phyloP scores from a whole-genome alignment of 2,329 filamentous ascomycete genomes.

The Fonsecaea monophora region DNA sequence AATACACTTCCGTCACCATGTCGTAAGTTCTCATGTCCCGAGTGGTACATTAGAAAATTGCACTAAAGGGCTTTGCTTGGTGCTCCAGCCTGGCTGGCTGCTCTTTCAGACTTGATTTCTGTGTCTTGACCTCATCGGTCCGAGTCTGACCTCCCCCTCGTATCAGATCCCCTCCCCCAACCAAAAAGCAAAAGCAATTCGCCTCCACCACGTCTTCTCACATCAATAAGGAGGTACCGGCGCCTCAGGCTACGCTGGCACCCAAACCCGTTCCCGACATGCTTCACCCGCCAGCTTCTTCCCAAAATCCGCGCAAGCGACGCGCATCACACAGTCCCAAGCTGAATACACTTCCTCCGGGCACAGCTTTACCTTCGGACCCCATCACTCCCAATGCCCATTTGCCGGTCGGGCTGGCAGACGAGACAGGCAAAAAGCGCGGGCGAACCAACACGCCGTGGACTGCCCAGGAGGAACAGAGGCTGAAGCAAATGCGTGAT shows the following conservation, averaged over 20 bases:
- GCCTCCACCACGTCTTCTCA: conserved; percentile 26
- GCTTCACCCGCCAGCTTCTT: conserved; percentile 30
- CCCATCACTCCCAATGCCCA: conserved; percentile 25
- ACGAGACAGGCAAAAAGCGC: conserved; percentile 73
- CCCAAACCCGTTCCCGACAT: conserved; percentile 31
- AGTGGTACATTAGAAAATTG: conserved; percentile 31
- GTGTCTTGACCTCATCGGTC: not conserved
- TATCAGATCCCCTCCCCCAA: conserved; percentile 30
- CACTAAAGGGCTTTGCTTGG: conserved; percentile 12
- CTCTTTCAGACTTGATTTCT: conserved; percentile 1
- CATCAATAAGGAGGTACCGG: conserved; percentile 27
- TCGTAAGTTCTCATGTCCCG: conserved; percentile 35
- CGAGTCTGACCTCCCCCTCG: conserved; percentile 18
- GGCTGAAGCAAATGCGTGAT: conserved; percentile 93
- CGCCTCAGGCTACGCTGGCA: conserved; percentile 32
- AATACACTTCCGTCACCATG: conserved; percentile 35
- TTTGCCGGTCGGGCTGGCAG: conserved; percentile 31
- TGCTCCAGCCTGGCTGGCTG: conserved; percentile 3
- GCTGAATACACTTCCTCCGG: conserved; percentile 36
- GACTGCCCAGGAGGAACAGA: conserved; percentile 91
- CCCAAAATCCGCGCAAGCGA: conserved; percentile 53
- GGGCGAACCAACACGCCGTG: conserved; percentile 93
- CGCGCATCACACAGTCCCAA: conserved; percentile 47
- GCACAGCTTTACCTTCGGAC: conserved; percentile 20
- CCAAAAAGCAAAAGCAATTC: conserved; percentile 32